Percentiles rank a stretch among this genome's conserved stretches.
phyloP scores from a whole-genome alignment of 176 grass and related monocot genomes.

The Rhynchospora breviuscula region DNA sequence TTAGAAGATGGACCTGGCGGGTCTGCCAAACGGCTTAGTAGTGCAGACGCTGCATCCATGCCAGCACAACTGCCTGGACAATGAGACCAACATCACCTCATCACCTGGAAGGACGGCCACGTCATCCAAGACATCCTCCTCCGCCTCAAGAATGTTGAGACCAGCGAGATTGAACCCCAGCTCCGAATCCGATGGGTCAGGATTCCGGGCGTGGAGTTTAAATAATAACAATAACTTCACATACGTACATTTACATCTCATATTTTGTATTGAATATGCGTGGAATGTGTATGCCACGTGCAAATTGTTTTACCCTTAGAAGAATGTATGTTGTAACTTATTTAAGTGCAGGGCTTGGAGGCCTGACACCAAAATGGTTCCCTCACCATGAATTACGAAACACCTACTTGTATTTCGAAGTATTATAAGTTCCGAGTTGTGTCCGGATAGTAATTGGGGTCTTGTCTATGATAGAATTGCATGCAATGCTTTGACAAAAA shows the following conservation, averaged over 20 bases:
- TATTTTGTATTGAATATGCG: background rate
- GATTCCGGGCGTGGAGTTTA: slow-evolving; percentile 18
- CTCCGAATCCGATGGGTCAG: slow-evolving; percentile 62
- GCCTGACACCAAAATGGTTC: background rate
- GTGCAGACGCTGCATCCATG: slow-evolving; percentile 47
- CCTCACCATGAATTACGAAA: background rate
- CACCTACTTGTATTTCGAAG: background rate
- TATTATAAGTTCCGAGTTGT: too few relatives aligned
- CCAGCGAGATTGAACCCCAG: slow-evolving; percentile 64
- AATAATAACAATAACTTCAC: background rate
- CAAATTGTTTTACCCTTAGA: background rate
- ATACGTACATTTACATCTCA: background rate
- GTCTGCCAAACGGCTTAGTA: slow-evolving; percentile 31
- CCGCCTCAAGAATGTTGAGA: slow-evolving; percentile 74
- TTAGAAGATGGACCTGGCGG: slow-evolving; percentile 41
- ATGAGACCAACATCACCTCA: slow-evolving; percentile 57
- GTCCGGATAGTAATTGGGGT: too few relatives aligned
- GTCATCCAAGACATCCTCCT: slow-evolving; percentile 66
- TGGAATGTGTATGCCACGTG: background rate
- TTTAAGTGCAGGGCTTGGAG: background rate
- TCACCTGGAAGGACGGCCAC: slow-evolving; percentile 49
- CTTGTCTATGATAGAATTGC: background rate
- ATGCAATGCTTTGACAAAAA: too few relatives aligned
- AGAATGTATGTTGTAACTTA: background rate
- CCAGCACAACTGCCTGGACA: slow-evolving; percentile 60